These are phyloP conservation scores for Blepharisma undulans DNA, from an alignment of 169 alveolate genomes.

Conservation along the genomic window DNA sequence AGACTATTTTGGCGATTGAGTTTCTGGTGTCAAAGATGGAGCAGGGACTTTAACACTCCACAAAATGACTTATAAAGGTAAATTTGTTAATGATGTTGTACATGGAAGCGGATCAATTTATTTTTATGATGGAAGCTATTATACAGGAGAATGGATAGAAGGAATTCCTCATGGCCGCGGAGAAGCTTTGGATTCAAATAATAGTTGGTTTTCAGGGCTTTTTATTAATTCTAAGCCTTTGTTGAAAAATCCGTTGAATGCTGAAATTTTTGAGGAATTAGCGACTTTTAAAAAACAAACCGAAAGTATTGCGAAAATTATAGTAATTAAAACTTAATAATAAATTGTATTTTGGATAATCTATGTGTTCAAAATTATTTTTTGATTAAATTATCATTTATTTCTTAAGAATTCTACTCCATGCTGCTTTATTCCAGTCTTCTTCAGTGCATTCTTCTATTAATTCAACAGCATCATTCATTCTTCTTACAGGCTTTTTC, in stretches of 20 bases:
- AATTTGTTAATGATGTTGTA: background rate
- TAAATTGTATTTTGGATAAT: background rate
- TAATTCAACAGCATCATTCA: background rate
- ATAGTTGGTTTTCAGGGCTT: background rate
- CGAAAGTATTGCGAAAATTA: background rate
- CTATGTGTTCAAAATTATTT: too few species aligned
- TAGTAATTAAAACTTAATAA: background rate
- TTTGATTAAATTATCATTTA: too few species aligned
- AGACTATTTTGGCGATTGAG: background rate
- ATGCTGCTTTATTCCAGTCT: background rate
- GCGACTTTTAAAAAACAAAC: background rate
- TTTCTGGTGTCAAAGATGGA: background rate
- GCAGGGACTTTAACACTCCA: background rate
- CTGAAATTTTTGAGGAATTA: background rate
- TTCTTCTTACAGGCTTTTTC: background rate
- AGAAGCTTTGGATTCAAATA: constrained; percentile 6
- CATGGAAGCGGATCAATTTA: background rate
- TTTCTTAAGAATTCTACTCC: background rate
- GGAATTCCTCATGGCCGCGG: constrained; percentile 15
- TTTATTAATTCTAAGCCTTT: background rate
- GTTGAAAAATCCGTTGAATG: background rate
- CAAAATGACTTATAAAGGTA: background rate
- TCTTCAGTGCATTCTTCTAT: background rate
- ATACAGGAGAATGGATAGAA: background rate
- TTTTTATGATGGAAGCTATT: constrained; percentile 20